phyloP scores from a whole-genome alignment of 1,284 basidiomycete genomes.

The Coriolopsis trogii region DNA sequence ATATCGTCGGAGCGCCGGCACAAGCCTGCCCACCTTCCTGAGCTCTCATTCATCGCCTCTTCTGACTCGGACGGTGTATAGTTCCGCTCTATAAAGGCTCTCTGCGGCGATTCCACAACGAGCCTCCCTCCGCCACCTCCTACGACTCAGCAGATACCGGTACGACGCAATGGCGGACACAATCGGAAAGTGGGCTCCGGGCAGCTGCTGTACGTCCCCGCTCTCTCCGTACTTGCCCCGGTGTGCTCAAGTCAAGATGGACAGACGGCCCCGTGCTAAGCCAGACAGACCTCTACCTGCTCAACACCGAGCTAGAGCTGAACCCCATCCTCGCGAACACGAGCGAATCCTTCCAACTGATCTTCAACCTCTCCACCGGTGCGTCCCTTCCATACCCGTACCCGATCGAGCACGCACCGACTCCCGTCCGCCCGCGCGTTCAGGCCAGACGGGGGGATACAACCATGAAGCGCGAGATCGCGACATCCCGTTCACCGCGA shows the following conservation, averaged over 20 bases:
- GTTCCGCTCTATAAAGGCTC: background rate
- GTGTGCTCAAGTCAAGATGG: background rate
- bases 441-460: constrained; percentile 63
- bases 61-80: no score
- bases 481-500: constrained; percentile 63
- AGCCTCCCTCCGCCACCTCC: background rate
- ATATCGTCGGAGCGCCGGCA: constrained; percentile 13
- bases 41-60: background rate
- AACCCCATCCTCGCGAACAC: constrained; percentile 68
- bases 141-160: background rate
- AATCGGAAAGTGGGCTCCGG: constrained; percentile 34
- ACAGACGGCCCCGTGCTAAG: constrained; percentile 76
- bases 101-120: background rate
- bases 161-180: constrained; percentile 27
- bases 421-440: background rate
- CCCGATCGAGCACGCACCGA: background rate
- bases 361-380: constrained; percentile 73
- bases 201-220: constrained; percentile 30
- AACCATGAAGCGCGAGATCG: constrained; percentile 59
- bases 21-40: background rate
- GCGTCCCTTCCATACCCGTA: constrained; percentile 14
- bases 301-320: constrained; percentile 63
- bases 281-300: constrained; percentile 76
- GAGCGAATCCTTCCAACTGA: constrained; percentile 57
- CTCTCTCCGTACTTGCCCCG: background rate